Percentiles rank a stretch among this genome's conserved stretches.
Conservation (phyloP, 148 eudicot species). For the Polygonum aviculare region DNA sequence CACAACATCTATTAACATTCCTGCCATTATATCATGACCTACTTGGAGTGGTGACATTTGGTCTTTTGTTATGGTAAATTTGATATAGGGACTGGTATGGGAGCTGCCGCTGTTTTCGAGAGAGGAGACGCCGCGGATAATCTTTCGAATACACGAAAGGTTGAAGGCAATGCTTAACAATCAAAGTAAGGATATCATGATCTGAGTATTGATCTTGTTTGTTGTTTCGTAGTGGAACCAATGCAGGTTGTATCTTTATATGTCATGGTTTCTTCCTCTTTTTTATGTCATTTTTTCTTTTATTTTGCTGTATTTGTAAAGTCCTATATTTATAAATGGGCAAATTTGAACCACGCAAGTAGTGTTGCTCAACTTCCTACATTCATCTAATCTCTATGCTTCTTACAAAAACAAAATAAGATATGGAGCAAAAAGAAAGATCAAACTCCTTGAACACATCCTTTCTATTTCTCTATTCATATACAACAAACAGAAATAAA, state of each 20-base stretch:
- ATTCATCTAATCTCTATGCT: background rate
- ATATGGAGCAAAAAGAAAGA: background rate
- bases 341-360: background rate
- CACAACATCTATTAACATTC: background rate
- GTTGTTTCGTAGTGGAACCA: too few relatives aligned
- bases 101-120: slow-evolving; percentile 96
- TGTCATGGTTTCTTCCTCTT: too few relatives aligned
- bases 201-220: too few relatives aligned
- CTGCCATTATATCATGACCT: background rate
- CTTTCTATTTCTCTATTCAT: background rate
- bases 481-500: background rate
- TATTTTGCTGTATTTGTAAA: too few relatives aligned
- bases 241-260: too few relatives aligned
- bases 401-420: background rate
- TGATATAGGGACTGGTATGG: slow-evolving; percentile 84
- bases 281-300: too few relatives aligned
- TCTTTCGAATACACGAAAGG: slow-evolving; percentile 48
- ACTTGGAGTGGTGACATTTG: background rate
- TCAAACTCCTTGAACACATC: background rate
- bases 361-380: slow-evolving; percentile 1
- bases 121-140: slow-evolving; percentile 76
- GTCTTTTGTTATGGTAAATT: background rate
- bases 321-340: too few relatives aligned
- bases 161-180: slow-evolving; percentile 28
- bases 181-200: slow-evolving; percentile 23